Evolutionary conservation across 2,329 filamentous ascomycete genomes (phyloP), one percentile per base, ranked within the genome.

Genomic region (Alternaria tenuissima): DNA sequence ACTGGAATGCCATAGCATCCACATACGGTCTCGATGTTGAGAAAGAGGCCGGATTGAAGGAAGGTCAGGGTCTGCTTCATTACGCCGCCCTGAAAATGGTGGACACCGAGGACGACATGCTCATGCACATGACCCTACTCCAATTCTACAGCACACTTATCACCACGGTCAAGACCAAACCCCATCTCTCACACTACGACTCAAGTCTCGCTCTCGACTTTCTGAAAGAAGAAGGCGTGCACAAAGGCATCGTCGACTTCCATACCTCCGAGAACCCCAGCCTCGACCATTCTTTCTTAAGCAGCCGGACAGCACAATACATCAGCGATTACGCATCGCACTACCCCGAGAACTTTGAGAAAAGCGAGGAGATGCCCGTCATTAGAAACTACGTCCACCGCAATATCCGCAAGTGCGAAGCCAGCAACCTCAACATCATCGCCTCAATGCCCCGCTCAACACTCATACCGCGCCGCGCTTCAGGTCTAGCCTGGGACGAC

Each of bases 121-220:
- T 89, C 48, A 86, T 88, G 84, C 83, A 88, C 63, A 84, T 87
- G 77, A 86, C 83, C 5, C 75, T 88, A 42, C 78, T 89, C 60
- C 82, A 86, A 62, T 88, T 88, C 72, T 87, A 82, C 69, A 80
- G 82, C 20, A 81, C 84, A n/a, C 74, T 88, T 3, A 78, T 89
- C 30, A 77, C 78, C 32, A 80, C 81, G 3, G 77, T 78, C 46
- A 77, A 68, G 48, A 66, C 69, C 0, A 72, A 63, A 11, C 69
- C 73, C 14, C 69, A 75, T 46, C 69, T 75, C 6, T 71, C 71
- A 66, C 80, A 81, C 12, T 69, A 72, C 30, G 67, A 76, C 47
- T 77, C 76, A 4, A 78, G 76, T 78, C 79, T 63, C 64, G 81
- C 66, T 59, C 79, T 89, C 11, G 82, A 85, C 51, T 88, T 86